phyloP scores from a whole-genome alignment of 441 rosid species.

The Pelargonium myrrhifolium region DNA sequence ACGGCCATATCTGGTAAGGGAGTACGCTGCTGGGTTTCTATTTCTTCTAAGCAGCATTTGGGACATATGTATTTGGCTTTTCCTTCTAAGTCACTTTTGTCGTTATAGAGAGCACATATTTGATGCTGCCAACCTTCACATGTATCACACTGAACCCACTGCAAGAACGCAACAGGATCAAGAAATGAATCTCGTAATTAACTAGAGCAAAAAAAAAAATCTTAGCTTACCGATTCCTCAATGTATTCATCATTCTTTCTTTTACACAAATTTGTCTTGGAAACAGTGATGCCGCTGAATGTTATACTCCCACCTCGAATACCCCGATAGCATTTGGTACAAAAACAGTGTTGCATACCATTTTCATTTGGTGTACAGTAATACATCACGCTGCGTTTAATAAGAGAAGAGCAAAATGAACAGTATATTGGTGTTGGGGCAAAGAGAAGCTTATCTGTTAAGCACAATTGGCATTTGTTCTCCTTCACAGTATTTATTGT shows the following conservation, averaged over 20 bases:
- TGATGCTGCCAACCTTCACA: constrained; percentile 99
- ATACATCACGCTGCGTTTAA: constrained; percentile 93
- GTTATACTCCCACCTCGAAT: constrained; percentile 76
- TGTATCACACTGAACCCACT: constrained; percentile 99
- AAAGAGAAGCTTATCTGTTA: constrained; percentile 96
- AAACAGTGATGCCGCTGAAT: constrained; percentile 63
- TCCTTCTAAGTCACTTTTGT: constrained; percentile 92
- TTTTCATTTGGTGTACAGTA: constrained; percentile 83
- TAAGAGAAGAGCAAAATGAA: constrained; percentile 85
- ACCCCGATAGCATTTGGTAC: constrained; percentile 94
- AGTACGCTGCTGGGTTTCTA: constrained; percentile 78
- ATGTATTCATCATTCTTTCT: constrained; percentile 98
- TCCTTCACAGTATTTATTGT: constrained; percentile 65
- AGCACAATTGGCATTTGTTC: constrained; percentile 97
- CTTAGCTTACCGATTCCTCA: constrained; percentile 83
- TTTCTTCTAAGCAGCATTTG: constrained; percentile 81
- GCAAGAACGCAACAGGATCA: constrained; percentile 25
- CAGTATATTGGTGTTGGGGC: constrained; percentile 99
- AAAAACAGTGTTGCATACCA: constrained; percentile 85
- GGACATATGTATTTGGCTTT: constrained; percentile 99
- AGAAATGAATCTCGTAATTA: constrained; percentile 7
- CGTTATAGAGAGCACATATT: constrained; percentile 95
- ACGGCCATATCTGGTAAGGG: constrained; percentile 97
- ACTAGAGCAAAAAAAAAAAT: constrained; percentile 13
- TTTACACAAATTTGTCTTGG: constrained; percentile 83